A percentile compares a stretch with the other conserved stretches of the same genome.
Evolutionary conservation across 176 grass and related monocot genomes (phyloP).

Genomic region (Carex scoparia): DNA sequence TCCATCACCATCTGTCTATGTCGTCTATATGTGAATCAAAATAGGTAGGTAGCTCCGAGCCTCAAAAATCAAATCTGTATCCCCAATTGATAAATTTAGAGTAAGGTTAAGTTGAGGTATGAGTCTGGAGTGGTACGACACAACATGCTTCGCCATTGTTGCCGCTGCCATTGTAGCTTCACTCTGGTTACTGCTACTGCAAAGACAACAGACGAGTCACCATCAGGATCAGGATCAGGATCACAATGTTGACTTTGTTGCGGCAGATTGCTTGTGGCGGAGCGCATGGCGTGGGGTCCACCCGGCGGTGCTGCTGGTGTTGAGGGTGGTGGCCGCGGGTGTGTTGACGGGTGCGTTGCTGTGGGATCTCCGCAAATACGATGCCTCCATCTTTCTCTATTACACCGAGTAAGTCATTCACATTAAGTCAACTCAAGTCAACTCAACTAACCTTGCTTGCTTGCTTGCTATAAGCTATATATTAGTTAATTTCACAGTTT

Average conservation of each 20-base stretch:
- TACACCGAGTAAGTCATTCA: conserved; percentile 43
- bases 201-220: neutral
- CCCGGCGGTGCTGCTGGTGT: conserved; percentile 29
- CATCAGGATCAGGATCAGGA: neutral
- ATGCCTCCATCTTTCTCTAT: conserved; percentile 38
- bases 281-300: conserved; percentile 28
- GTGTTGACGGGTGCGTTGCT: conserved; percentile 20
- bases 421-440: too few relatives aligned
- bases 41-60: too few relatives aligned
- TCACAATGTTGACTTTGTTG: neutral
- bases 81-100: too few relatives aligned
- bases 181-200: neutral
- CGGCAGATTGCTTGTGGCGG: conserved; percentile 11
- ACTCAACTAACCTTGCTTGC: too few relatives aligned
- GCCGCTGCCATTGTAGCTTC: conserved; percentile 23
- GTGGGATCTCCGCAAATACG: conserved; percentile 42
- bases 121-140: neutral
- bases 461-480: too few relatives aligned
- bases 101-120: neutral
- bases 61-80: too few relatives aligned
- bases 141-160: neutral
- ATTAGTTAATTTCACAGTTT: too few relatives aligned
- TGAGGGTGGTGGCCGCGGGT: conserved; percentile 17
- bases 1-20: too few relatives aligned
- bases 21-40: too few relatives aligned